phyloP scores from a whole-genome alignment of 768 basidiomycete species.

The Mycena floridula region DNA sequence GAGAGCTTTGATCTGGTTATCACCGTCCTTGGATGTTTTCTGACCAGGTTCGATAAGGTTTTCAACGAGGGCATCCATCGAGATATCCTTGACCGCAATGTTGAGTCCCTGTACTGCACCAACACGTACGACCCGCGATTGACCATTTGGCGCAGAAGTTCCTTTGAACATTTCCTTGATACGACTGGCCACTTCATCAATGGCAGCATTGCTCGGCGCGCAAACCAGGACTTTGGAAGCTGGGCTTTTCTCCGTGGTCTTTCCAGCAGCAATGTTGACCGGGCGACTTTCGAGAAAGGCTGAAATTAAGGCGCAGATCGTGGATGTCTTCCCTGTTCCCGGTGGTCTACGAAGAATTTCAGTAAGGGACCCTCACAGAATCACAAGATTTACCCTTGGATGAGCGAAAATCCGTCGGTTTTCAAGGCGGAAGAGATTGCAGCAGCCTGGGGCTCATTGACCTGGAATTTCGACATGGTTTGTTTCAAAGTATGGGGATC shows the following conservation, averaged over 20 bases:
- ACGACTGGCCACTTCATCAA: constrained; percentile 90
- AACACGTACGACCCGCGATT: constrained; percentile 84
- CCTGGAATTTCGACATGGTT: constrained; percentile 61
- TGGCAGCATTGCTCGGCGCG: constrained; percentile 97
- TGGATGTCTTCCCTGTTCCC: constrained; percentile 97
- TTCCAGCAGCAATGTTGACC: constrained; percentile 35
- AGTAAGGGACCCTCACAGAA: background rate
- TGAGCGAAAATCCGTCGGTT: constrained; percentile 76
- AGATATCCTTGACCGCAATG: constrained; percentile 75
- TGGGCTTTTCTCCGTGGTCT: constrained; percentile 32
- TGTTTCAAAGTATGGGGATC: constrained; percentile 48
- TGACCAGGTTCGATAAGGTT: constrained; percentile 50
- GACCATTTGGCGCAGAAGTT: constrained; percentile 42
- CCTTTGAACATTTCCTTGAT: constrained; percentile 73
- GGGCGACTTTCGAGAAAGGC: constrained; percentile 59
- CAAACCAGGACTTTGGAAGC: constrained; percentile 77
- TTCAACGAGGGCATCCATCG: constrained; percentile 83
- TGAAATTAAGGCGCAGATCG: constrained; percentile 91
- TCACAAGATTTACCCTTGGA: constrained; percentile 98
- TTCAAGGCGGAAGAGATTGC: constrained; percentile 77
- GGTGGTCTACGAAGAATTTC: constrained; percentile 60
- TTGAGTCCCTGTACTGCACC: constrained; percentile 75
- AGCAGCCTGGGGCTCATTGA: constrained; percentile 92
- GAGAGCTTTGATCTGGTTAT: constrained; percentile 51
- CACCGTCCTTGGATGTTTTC: constrained; percentile 41